A percentile compares a stretch with the other conserved stretches of the same genome.
Evolutionary conservation across 225 moss, liverwort and hornwort genomes (phyloP).

Genomic region (Marchantia polymorpha): DNA sequence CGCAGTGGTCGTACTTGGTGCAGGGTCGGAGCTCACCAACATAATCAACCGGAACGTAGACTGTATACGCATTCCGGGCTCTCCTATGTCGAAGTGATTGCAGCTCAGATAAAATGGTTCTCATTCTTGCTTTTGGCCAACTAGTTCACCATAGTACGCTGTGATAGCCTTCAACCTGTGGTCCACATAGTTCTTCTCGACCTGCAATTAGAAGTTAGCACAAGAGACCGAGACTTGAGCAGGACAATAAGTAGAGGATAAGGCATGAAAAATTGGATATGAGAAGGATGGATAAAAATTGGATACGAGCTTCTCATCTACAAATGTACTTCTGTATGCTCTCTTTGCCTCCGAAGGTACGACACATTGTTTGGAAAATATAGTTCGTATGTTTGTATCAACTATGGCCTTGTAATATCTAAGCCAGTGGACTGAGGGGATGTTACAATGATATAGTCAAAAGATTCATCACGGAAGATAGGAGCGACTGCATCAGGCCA

Average conservation of each 20-base stretch:
- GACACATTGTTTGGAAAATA: neutral
- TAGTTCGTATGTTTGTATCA: neutral
- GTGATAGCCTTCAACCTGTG: slow-evolving; percentile 81
- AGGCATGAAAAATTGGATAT: neutral
- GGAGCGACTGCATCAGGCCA: neutral
- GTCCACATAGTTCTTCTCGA: slow-evolving; percentile 78
- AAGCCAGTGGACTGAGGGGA: neutral
- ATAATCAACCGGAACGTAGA: too few relatives aligned
- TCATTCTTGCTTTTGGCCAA: slow-evolving; percentile 7
- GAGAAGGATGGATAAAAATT: neutral
- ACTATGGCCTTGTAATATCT: neutral
- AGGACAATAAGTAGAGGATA: neutral
- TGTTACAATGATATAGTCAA: too few relatives aligned
- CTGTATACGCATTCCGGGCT: too few relatives aligned
- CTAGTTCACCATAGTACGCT: slow-evolving; percentile 78
- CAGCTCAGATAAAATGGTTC: too few relatives aligned
- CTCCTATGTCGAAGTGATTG: too few relatives aligned
- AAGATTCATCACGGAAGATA: neutral
- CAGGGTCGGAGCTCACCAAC: too few relatives aligned
- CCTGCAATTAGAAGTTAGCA: slow-evolving; percentile 33
- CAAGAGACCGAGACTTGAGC: neutral
- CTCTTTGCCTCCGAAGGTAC: neutral
- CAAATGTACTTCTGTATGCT: neutral
- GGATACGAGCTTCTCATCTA: neutral
- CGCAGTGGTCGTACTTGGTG: too few relatives aligned